Conservation (phyloP, 2,329 filamentous ascomycete species). For the Stachybotrys echinatus region DNA sequence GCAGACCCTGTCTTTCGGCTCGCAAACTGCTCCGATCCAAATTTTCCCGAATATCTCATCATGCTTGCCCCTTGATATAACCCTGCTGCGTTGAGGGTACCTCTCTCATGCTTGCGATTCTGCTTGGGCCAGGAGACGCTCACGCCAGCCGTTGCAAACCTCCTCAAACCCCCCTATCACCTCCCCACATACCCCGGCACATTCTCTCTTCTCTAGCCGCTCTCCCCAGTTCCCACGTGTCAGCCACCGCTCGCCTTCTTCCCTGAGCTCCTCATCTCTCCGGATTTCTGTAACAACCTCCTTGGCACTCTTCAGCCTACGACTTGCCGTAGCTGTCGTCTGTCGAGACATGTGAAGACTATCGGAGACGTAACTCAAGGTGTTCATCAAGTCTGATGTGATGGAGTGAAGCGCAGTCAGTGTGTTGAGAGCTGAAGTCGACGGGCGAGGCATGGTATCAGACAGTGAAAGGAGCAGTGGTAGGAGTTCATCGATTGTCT, state of each 20-base stretch:
- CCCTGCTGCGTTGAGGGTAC: too few species aligned
- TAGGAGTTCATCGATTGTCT: slow-evolving; percentile 63
- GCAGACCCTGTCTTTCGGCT: background rate
- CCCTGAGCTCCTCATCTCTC: slow-evolving; percentile 73
- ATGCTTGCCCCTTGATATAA: too few species aligned
- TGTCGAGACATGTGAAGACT: slow-evolving; percentile 92
- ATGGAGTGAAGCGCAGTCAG: slow-evolving; percentile 64
- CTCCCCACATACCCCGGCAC: slow-evolving; percentile 76
- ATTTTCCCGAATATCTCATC: background rate
- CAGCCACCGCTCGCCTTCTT: slow-evolving; percentile 80
- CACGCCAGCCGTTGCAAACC: slow-evolving; percentile 79
- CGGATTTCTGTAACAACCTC: slow-evolving; percentile 83
- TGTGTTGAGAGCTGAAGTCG: slow-evolving; percentile 58
- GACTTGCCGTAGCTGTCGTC: slow-evolving; percentile 73
- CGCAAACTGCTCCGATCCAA: background rate
- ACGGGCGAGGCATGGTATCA: slow-evolving; percentile 61
- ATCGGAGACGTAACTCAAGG: slow-evolving; percentile 81
- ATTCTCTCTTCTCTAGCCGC: slow-evolving; percentile 70
- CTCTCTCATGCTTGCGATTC: slow-evolving; percentile 38
- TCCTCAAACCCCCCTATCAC: slow-evolving; percentile 91
- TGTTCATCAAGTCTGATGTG: slow-evolving; percentile 69
- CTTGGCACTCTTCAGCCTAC: slow-evolving; percentile 73
- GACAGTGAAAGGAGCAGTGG: slow-evolving; percentile 62
- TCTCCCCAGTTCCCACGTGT: slow-evolving; percentile 78
- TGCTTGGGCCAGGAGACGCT: slow-evolving; percentile 64